Conservation (phyloP, 2,329 filamentous ascomycete species). For the Clarireedia hainanense region DNA sequence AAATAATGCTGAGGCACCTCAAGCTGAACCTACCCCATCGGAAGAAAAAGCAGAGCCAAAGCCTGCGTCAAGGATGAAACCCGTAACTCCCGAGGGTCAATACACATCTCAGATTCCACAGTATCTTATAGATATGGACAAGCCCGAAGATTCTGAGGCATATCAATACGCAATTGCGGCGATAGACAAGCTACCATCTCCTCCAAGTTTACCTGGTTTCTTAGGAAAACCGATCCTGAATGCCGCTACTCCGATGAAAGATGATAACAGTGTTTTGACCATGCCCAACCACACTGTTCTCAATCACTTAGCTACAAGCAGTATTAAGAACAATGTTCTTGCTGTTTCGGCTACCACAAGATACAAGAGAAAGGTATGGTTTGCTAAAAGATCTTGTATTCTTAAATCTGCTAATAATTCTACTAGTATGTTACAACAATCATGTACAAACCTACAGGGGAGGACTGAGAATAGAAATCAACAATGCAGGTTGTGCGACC, state of each 20-base stretch:
- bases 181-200: conserved; percentile 71
- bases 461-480: conserved; percentile 32
- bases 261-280: conserved; percentile 93
- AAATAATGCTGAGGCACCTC: conserved; percentile 5
- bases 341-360: conserved; percentile 95
- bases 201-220: conserved; percentile 82
- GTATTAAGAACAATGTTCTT: conserved; percentile 92
- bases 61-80: conserved; percentile 43
- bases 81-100: conserved; percentile 45
- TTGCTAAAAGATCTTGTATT: background rate
- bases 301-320: conserved; percentile 94
- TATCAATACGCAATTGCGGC: conserved; percentile 70
- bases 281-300: conserved; percentile 97
- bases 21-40: conserved; percentile 26
- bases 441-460: conserved; percentile 79
- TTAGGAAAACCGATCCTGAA: conserved; percentile 93
- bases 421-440: conserved; percentile 90
- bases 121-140: conserved; percentile 81
- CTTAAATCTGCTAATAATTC: background rate
- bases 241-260: conserved; percentile 83
- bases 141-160: conserved; percentile 65
- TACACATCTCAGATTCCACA: conserved; percentile 73
- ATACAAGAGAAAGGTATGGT: conserved; percentile 81
- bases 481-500: background rate
- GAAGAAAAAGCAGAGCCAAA: conserved; percentile 30